phyloP scores from a whole-genome alignment of 306 rosid genomes.

The Corylus avellana region DNA sequence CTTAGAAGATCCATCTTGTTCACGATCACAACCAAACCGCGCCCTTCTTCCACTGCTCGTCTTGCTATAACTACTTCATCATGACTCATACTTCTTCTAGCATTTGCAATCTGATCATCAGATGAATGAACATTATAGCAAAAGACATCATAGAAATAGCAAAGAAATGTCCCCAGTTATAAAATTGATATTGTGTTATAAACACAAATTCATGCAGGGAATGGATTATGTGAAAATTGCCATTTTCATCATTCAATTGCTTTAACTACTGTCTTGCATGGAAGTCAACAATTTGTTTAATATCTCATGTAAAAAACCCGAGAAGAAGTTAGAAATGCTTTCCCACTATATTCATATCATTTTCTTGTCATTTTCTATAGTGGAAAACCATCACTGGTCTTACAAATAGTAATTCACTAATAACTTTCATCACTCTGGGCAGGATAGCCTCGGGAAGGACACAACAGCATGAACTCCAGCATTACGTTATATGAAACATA shows the following conservation, averaged over 20 bases:
- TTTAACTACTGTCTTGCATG: background rate
- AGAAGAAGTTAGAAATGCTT: background rate
- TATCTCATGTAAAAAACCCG: background rate
- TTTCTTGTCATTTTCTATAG: background rate
- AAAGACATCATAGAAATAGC: constrained; percentile 10
- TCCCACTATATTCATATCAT: background rate
- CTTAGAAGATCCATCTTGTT: constrained; percentile 96
- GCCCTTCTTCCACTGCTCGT: constrained; percentile 95
- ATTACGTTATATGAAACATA: constrained; percentile 10
- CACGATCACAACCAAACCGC: constrained; percentile 94
- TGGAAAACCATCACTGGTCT: background rate
- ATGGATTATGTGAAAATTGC: background rate
- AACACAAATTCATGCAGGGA: background rate
- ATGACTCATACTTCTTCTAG: constrained; percentile 83
- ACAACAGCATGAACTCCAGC: constrained; percentile 4
- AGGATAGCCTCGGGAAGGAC: constrained; percentile 14
- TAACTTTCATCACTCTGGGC: constrained; percentile 24
- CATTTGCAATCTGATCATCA: constrained; percentile 61
- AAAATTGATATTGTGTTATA: background rate
- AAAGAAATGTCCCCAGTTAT: background rate
- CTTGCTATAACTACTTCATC: constrained; percentile 95
- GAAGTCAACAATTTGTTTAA: background rate
- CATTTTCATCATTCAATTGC: background rate
- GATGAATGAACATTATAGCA: constrained; percentile 3
- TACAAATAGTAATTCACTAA: constrained; percentile 6